phyloP scores from a whole-genome alignment of 495 filamentous ascomycete species.

The Aspergillus incahuasiensis region DNA sequence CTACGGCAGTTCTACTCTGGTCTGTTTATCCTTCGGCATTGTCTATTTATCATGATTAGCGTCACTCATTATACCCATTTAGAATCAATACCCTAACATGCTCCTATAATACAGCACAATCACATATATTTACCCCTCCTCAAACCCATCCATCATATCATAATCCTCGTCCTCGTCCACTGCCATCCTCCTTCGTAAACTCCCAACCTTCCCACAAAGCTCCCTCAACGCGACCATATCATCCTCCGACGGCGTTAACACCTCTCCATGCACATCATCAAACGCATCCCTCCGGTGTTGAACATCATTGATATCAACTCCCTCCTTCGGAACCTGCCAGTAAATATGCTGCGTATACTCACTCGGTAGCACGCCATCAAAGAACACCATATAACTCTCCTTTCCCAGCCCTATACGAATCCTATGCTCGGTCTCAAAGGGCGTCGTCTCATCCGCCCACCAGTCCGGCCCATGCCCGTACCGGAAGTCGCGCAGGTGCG shows the following conservation, averaged over 20 bases:
- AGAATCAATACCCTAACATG: background rate
- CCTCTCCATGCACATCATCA: background rate
- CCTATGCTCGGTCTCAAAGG: constrained; percentile 15
- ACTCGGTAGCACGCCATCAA: constrained; percentile 7
- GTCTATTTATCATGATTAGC: too few species aligned
- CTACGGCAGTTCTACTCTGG: background rate
- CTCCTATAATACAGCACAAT: background rate
- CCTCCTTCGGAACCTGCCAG: background rate
- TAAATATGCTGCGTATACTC: constrained; percentile 12
- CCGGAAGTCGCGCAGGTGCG: constrained; percentile 15
- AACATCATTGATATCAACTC: background rate
- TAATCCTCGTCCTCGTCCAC: background rate
- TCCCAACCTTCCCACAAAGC: background rate
- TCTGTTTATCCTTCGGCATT: too few species aligned
- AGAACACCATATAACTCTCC: constrained; percentile 15
- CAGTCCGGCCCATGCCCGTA: constrained; percentile 11
- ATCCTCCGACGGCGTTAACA: background rate
- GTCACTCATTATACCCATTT: background rate
- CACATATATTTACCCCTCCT: too few species aligned
- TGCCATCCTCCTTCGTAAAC: background rate
- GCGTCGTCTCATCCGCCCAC: constrained; percentile 2
- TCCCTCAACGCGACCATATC: constrained; percentile 1
- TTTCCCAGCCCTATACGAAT: constrained; percentile 6
- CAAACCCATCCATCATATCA: background rate
- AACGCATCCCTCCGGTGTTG: background rate